Evolutionary conservation across 306 rosid genomes (phyloP).

Genomic region (Cucumis cinereus): DNA sequence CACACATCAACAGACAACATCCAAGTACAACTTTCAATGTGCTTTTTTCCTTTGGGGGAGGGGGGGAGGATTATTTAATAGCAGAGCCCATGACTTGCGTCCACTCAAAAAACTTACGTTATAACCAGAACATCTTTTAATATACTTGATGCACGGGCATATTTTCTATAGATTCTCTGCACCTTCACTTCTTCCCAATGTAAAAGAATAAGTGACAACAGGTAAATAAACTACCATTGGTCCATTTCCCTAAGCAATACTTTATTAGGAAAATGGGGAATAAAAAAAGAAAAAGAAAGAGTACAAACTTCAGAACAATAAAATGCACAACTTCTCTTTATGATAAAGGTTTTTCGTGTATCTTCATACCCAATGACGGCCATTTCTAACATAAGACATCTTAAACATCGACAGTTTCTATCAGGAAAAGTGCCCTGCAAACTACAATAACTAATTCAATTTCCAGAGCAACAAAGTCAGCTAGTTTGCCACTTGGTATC

Average conservation of each 20-base stretch:
- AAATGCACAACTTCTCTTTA: not conserved
- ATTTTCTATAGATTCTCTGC: not conserved
- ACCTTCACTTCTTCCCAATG: not conserved
- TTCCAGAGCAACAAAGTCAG: not conserved
- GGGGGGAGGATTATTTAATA: no score
- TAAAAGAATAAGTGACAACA: not conserved
- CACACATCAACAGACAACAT: not conserved
- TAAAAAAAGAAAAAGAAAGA: not conserved
- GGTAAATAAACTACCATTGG: not conserved
- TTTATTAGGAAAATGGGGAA: not conserved
- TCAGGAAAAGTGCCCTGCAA: not conserved
- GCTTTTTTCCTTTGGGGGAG: no score
- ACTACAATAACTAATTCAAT: not conserved
- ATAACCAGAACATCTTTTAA: not conserved
- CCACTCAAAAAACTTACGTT: no score
- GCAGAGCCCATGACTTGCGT: no score
- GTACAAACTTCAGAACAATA: not conserved
- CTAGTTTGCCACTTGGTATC: not conserved
- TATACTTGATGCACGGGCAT: not conserved
- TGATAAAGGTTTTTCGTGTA: not conserved
- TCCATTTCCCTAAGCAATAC: not conserved
- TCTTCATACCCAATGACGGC: not conserved
- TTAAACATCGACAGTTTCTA: not conserved
- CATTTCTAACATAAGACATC: not conserved
- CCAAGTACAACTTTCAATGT: not conserved